Conservation (phyloP, 2,329 filamentous ascomycete genomes). For the Dendrostoma leiphaemia region DNA sequence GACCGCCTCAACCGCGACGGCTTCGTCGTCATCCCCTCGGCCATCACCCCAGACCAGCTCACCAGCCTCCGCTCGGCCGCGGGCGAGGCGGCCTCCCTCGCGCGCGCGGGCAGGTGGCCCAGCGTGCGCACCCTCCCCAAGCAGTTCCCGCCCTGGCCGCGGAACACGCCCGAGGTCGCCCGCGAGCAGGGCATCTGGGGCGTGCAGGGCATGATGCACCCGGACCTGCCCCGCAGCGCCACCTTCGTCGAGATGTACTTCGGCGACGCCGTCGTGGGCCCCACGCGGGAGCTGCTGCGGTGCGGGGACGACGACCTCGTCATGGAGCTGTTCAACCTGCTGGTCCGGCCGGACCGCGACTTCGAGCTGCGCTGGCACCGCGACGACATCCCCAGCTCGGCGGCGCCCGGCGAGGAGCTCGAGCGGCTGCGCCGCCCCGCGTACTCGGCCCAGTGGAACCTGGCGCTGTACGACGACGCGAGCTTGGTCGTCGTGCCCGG, state of each 20-base stretch:
- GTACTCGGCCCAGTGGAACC: conserved; percentile 83
- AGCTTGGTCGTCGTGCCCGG: conserved; percentile 76
- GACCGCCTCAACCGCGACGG: conserved; percentile 18
- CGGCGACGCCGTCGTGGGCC: conserved; percentile 57
- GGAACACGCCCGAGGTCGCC: conserved; percentile 24
- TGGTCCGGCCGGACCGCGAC: conserved; percentile 68
- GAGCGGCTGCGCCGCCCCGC: conserved; percentile 57
- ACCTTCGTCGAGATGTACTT: conserved; percentile 73
- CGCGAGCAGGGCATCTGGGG: conserved; percentile 70
- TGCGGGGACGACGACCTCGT: conserved; percentile 63
- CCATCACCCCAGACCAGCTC: conserved; percentile 58
- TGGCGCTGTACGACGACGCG: conserved; percentile 73
- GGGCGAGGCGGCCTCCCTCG: conserved; percentile 53
- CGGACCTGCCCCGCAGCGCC: conserved; percentile 24
- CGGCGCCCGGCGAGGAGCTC: conserved; percentile 65
- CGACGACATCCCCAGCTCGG: conserved; percentile 73
- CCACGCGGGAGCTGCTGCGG: conserved; percentile 63
- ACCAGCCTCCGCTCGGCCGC: conserved; percentile 59
- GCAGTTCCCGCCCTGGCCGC: conserved; percentile 81
- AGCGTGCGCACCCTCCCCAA: conserved; percentile 82
- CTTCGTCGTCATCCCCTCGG: conserved; percentile 69
- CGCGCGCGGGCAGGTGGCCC: conserved; percentile 73
- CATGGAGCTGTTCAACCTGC: conserved; percentile 86
- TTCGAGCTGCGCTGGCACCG: conserved; percentile 83
- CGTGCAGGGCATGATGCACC: conserved; percentile 20